A percentile compares a stretch with the other conserved stretches of the same genome.
Evolutionary conservation across 2,329 filamentous ascomycete genomes (phyloP).

Genomic region (Colletotrichum zoysiae): DNA sequence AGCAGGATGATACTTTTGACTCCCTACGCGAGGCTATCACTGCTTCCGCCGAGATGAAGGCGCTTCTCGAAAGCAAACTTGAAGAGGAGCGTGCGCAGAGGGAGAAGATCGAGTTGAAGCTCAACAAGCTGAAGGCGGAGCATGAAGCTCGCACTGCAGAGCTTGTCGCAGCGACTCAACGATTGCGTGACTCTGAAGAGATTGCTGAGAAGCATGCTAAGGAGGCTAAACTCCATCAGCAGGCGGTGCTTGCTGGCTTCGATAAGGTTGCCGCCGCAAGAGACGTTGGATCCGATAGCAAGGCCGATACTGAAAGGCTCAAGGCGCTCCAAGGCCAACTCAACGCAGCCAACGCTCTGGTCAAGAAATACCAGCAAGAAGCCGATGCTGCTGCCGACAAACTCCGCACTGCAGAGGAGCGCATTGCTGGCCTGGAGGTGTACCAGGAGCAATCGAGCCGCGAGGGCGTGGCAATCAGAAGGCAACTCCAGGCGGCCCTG

Average conservation of each 20-base stretch:
- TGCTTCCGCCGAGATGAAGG: conserved; percentile 82
- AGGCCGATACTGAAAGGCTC: conserved; percentile 74
- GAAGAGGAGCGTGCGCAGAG: conserved; percentile 84
- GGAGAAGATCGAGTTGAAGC: conserved; percentile 80
- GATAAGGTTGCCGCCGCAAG: conserved; percentile 75
- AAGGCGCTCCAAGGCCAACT: conserved; percentile 83
- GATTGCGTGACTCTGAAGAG: conserved; percentile 87
- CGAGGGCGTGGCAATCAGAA: conserved; percentile 88
- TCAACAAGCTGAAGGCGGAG: conserved; percentile 82
- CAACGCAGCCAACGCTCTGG: conserved; percentile 80
- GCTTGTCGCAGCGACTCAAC: conserved; percentile 78
- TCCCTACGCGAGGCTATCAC: conserved; percentile 82
- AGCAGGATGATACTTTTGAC: conserved; percentile 77
- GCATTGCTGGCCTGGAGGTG: conserved; percentile 94
- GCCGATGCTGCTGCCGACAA: conserved; percentile 90
- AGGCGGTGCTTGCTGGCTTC: conserved; percentile 85
- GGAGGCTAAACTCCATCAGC: conserved; percentile 87
- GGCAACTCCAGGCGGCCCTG: conserved; percentile 87
- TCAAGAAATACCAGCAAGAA: conserved; percentile 89
- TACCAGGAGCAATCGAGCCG: conserved; percentile 98
- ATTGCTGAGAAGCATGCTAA: conserved; percentile 87
- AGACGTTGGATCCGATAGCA: conserved; percentile 61
- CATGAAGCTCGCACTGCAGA: conserved; percentile 85
- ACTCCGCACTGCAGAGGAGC: conserved; percentile 91
- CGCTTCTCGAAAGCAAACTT: conserved; percentile 82